Evolutionary conservation across 371 early-diverging fungal genomes (phyloP).

Genomic region (Capniomyces stellatus): DNA sequence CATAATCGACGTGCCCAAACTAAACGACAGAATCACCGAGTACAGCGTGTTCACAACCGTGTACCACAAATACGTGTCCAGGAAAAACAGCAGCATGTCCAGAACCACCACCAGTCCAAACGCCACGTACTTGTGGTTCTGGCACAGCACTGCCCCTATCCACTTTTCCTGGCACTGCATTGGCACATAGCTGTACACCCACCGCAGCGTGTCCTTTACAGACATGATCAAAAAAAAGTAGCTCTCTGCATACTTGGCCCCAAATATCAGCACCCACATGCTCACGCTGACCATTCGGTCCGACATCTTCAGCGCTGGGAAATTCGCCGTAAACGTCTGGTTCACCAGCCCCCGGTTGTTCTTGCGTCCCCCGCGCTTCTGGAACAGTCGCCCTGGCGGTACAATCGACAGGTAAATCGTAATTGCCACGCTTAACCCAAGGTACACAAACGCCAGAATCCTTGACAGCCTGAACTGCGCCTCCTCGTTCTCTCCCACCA

Average conservation of each 20-base stretch:
- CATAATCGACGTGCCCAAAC: conserved; percentile 67
- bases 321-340: conserved; percentile 59
- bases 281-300: conserved; percentile 58
- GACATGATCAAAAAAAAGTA: conserved; percentile 71
- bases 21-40: conserved; percentile 58
- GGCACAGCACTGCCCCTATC: conserved; percentile 33
- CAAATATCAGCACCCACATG: conserved; percentile 58
- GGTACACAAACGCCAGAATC: conserved; percentile 39
- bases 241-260: conserved; percentile 59
- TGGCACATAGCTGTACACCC: conserved; percentile 35
- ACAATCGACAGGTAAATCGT: conserved; percentile 44
- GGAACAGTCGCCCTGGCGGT: conserved; percentile 48
- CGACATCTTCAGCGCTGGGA: conserved; percentile 45
- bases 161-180: conserved; percentile 37
- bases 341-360: conserved; percentile 35
- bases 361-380: conserved; percentile 31
- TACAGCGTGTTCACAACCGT: conserved; percentile 67
- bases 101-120: conserved; percentile 59
- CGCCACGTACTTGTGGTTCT: conserved; percentile 49
- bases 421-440: conserved; percentile 41
- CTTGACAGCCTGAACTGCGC: not conserved
- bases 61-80: conserved; percentile 86
- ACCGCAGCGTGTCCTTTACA: conserved; percentile 63
- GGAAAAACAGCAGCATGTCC: conserved; percentile 60
- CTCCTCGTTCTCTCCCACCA: not conserved